Evolutionary conservation across 169 alveolate genomes (phyloP), one percentile per base, ranked within the genome.

Genomic region (Cryptosporidium baileyi): DNA sequence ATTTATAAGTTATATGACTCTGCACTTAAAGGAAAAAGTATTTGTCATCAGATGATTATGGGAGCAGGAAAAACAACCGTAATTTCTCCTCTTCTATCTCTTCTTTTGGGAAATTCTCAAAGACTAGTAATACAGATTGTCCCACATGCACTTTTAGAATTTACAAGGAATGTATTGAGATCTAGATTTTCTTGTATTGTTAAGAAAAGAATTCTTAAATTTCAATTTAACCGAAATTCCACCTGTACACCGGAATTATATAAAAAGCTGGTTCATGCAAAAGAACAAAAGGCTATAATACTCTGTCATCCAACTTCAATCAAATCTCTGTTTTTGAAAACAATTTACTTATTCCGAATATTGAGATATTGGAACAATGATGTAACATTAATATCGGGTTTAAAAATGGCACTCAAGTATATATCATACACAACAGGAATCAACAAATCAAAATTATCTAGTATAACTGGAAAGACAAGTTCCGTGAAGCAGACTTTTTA

Each of bases 21-120:
- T 59, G 90, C 91, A 40, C 91, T 91, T 54, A 80, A 67, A 60
- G 95, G 93, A 38, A 80, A 63, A 54, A 92, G 96, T 80, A 89
- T 94, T 63, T 94, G 97, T 67, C 97, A 95, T 89, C 98, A 95
- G 89, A 94, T 94, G 96, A 93, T 95, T 40, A 95, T 95, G 98
- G 98, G 98, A 41, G 96, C 96, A 5, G 98, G 98, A 13, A 95
- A 95, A 91, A 95, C 98, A 28, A 95, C 97, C 0, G 97, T 95
- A 24, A 91, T 92, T 19, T 82, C 94, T 1, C 93, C 95, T 8
- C 80, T 94, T 45, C 88, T 95, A 65, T 92, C 96, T 15, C 88
- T 95, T 89, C 79, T 94, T 43, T 80, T 94, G 49, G 95, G 95
- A 5, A 93, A 90, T 67, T 94, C 95, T 6, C 43, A 88, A 43